These are phyloP conservation scores for Striga hermonthica DNA, from an alignment of 305 asterid genomes.

Conservation along the genomic window DNA sequence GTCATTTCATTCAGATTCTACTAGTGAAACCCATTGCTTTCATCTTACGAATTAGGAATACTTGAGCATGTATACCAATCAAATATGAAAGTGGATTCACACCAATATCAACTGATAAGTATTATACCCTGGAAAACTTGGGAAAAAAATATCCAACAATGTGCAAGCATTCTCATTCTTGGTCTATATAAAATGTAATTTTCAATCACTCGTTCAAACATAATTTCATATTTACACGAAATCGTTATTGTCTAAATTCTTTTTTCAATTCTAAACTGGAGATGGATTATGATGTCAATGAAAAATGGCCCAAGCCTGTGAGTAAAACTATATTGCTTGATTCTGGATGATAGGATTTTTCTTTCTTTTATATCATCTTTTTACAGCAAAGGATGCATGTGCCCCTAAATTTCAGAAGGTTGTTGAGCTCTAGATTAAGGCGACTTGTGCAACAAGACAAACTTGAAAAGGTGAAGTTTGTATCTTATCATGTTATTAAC, in stretches of 20 bases:
- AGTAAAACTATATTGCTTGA: not conserved
- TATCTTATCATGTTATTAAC: not conserved
- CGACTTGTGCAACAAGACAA: constrained; percentile 47
- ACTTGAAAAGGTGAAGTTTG: constrained; percentile 44
- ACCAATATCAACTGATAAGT: too few relatives aligned
- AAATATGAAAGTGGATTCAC: too few relatives aligned
- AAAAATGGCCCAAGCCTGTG: not conserved
- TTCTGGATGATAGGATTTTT: constrained; percentile 1
- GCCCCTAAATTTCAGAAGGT: constrained; percentile 42
- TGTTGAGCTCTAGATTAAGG: constrained; percentile 40
- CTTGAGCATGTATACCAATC: too few relatives aligned
- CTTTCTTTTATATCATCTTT: not conserved
- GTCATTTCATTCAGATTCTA: not conserved
- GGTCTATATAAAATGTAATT: not conserved
- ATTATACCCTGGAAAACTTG: not conserved
- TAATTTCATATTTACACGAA: not conserved
- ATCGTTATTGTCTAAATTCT: not conserved
- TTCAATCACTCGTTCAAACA: not conserved
- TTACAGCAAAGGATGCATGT: constrained; percentile 44
- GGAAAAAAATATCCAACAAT: not conserved
- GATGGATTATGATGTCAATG: not conserved
- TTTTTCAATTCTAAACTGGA: constrained; percentile 1
- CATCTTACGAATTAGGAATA: not conserved
- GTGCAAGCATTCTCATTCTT: not conserved
- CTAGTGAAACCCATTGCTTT: not conserved